Base-by-base conservation (phyloP, 2,329 filamentous ascomycete genomes). In the Plectosphaerella sp. region DNA sequence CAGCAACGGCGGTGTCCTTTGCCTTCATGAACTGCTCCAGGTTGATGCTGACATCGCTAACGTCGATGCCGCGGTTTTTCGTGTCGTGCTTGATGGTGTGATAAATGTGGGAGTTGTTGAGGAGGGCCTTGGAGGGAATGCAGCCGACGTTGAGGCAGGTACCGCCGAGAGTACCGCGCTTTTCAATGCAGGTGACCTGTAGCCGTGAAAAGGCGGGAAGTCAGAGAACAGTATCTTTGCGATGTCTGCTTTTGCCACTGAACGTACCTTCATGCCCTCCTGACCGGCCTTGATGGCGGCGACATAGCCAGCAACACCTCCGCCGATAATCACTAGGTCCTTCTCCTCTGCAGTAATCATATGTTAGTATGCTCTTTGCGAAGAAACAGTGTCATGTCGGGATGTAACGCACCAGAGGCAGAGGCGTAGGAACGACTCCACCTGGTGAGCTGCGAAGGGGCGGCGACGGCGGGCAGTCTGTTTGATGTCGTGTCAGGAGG, bases 71-170 rank as follows among this genome's bases (percentile, higher is more conserved):
- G 71, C 94, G 91, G 75, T 89, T 85, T 78, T 97, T 96, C 61
- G 91, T 93, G 79, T 99, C 94, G 78, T 99, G 93, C 56, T 95
- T 84, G 67, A 97, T 88, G 76, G 92, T 88, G 79, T 97, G 93
- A 81, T 97, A 97, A 56, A 97, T 83, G 73, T 97, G 91, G 64
- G 94, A 97, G 82, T 97, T 97, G 86, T 97, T 99, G 72, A 99
- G 89, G 62, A 99, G 90, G 58, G 94, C 97, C 78, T 99, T 99
- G 60, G 94, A 99, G 61, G 94, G 94, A 70, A 99, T 99, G 78
- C 94, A 99, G 76, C 94, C 94, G 67, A 99, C 94, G 72, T 99
- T 99, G 67, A 99, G 79, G 80, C 94, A 99, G 66, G 94, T 99
- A 70, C 94, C 94, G 66, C 94, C 94, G 64, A 99, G 86, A 55